phyloP scores from a whole-genome alignment of 1,139 yeast species.

The Scheffersomyces segobiensis region DNA sequence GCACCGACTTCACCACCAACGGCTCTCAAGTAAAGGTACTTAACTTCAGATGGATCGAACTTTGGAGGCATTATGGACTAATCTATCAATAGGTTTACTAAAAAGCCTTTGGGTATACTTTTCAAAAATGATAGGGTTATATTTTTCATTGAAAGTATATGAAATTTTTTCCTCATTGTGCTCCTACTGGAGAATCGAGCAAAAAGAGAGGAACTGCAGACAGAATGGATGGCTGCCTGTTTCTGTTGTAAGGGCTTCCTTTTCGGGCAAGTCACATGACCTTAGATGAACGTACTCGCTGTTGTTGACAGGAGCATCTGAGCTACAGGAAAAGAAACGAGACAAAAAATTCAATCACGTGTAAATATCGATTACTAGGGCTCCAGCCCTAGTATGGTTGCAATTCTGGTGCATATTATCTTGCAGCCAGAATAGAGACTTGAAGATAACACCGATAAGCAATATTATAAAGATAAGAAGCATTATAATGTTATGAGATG shows the following conservation, averaged over 20 bases:
- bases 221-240: not conserved
- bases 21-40: slow-evolving; percentile 98
- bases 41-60: slow-evolving; percentile 98
- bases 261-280: not conserved
- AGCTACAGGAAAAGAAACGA: not conserved
- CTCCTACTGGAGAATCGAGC: not conserved
- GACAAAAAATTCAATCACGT: not conserved
- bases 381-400: not conserved
- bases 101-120: not conserved
- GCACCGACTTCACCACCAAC: slow-evolving; percentile 99
- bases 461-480: not conserved
- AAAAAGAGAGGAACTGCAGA: not conserved
- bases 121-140: not conserved
- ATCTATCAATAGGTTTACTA: not conserved
- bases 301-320: not conserved
- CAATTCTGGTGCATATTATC: not conserved
- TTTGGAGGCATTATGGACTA: slow-evolving; percentile 79
- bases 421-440: not conserved
- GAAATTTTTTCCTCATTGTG: not conserved
- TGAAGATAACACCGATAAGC: not conserved
- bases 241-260: not conserved
- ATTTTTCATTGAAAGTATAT: not conserved
- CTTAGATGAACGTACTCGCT: not conserved
- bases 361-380: not conserved
- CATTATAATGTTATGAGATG: too few relatives aligned